phyloP scores from a whole-genome alignment of 805 yeast species.

The Metschnikowia chrysomelidarum region DNA sequence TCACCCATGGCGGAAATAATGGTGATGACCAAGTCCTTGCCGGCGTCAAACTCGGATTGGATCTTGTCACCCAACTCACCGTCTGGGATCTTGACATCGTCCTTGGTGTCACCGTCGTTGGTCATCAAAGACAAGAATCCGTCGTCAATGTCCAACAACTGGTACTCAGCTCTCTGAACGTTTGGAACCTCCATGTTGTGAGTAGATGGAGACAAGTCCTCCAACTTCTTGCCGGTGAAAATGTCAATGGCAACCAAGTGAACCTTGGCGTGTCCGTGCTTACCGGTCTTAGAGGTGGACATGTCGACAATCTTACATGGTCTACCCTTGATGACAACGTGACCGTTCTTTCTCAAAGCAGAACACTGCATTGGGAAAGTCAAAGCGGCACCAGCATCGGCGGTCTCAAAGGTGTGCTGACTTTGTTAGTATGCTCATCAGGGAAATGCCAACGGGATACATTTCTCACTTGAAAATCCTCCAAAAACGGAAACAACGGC shows the following conservation, averaged over 20 bases:
- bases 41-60: slow-evolving; percentile 93
- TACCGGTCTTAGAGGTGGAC: slow-evolving; percentile 99
- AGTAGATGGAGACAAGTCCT: slow-evolving; percentile 99
- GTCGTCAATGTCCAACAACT: slow-evolving; percentile 96
- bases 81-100: slow-evolving; percentile 97
- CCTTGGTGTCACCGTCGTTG: slow-evolving; percentile 97
- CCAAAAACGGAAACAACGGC: too few relatives aligned
- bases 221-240: slow-evolving; percentile 98
- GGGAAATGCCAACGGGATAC: neutral
- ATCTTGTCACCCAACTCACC: slow-evolving; percentile 95
- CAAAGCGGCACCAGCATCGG: slow-evolving; percentile 97
- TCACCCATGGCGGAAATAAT: slow-evolving; percentile 98
- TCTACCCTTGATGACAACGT: slow-evolving; percentile 97
- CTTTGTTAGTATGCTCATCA: slow-evolving; percentile 24
- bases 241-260: slow-evolving; percentile 98
- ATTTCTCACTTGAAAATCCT: neutral
- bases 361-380: slow-evolving; percentile 99
- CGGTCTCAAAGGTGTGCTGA: slow-evolving; percentile 94
- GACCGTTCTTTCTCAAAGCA: slow-evolving; percentile 99
- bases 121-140: slow-evolving; percentile 97
- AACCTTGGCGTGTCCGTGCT: slow-evolving; percentile 99
- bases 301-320: slow-evolving; percentile 99
- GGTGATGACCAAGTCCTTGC: slow-evolving; percentile 96
- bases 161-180: slow-evolving; percentile 93
- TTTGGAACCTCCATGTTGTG: slow-evolving; percentile 99